Evolutionary conservation across 1,284 basidiomycete genomes (phyloP), one percentile per base, ranked within the genome.

Genomic region (Nidula niveotomentosa): DNA sequence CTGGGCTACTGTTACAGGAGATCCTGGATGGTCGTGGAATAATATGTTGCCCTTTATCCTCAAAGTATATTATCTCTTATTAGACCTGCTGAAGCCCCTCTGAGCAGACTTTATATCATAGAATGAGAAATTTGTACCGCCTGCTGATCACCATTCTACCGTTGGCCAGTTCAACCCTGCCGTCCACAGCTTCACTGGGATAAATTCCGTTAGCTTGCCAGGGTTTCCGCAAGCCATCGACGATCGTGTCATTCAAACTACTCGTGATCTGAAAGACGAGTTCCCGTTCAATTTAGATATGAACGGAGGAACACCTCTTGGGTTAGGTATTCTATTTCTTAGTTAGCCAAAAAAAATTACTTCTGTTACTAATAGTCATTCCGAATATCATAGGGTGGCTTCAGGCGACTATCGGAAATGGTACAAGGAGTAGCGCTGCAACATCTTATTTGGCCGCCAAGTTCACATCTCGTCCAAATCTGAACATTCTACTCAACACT

Each of bases 391-490:
- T n/a, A 63, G 58, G 58, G 8, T 62, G 58, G 58, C 39, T 56
- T 47, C 69, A 70, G 48, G 56, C 59, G 6, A 64, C 62, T 15
- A 62, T 71, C 34, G 56, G 58, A 12, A 56, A 59, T 34, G 63
- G 63, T 15, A 56, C 53, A 9, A 57, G 64, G 8, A 62, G 64
- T 12, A 69, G 67, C 48, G 53, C 63, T 43, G 64, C 67, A 43
- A 65, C 64, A 36, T 62, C 66, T 5, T 68, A 69, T 47, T 55
- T 69, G 9, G 58, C 77, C 79, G 53, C 78, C 10, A 8, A 12
- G 76, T 61, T 57, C 51, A 50, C 58, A 30, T 36, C 44, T 6
- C 41, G 65, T 37, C 41, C 54, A 2, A 66, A 65, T 49, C 49
- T 66, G 9, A 46, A 63, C 30, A 49, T 66, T 36, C 34, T 65